Percentiles rank a stretch among this genome's conserved stretches.
These are phyloP conservation scores for Hortaea werneckii DNA, from an alignment of 2,329 filamentous ascomycete species.

Conservation along the genomic window DNA sequence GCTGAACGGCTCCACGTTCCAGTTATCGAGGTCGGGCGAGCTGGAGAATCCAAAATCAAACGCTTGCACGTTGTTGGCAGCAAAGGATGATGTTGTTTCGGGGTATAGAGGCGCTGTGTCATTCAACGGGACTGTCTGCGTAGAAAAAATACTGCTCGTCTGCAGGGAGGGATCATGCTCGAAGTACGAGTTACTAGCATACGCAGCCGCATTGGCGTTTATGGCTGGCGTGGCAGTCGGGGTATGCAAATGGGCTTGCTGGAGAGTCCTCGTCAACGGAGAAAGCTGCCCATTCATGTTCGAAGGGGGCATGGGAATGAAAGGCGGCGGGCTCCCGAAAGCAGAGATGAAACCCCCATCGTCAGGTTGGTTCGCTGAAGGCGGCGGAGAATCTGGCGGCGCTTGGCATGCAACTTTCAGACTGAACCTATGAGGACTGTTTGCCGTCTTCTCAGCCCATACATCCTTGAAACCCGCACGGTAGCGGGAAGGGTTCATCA, in stretches of 20 bases:
- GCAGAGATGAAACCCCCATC: slow-evolving; percentile 26
- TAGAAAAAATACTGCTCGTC: slow-evolving; percentile 10
- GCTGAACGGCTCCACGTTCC: slow-evolving; percentile 10
- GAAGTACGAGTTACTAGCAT: slow-evolving; percentile 14
- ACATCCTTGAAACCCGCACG: slow-evolving; percentile 34
- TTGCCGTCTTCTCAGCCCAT: slow-evolving; percentile 44
- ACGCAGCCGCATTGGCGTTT: slow-evolving; percentile 1
- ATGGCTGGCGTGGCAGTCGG: slow-evolving; percentile 19
- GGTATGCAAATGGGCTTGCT: slow-evolving; percentile 21
- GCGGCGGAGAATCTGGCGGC: slow-evolving; percentile 36
- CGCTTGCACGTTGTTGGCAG: slow-evolving; percentile 15
- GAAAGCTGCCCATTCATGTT: slow-evolving; percentile 20
- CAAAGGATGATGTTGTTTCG: slow-evolving; percentile 15
- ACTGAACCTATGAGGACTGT: slow-evolving; percentile 37
- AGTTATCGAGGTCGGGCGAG: slow-evolving; percentile 12
- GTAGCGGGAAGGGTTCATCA: slow-evolving; percentile 45
- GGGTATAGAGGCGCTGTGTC: slow-evolving; percentile 21
- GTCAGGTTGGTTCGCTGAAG: slow-evolving; percentile 33
- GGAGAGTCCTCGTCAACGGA: slow-evolving; percentile 21
- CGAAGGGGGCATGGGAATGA: slow-evolving; percentile 10
- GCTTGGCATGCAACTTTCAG: slow-evolving; percentile 35
- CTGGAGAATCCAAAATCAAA: slow-evolving; percentile 25
- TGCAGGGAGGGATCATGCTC: slow-evolving; percentile 10
- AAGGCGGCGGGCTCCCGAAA: slow-evolving; percentile 18
- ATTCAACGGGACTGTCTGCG: slow-evolving; percentile 17